Percentiles rank a stretch among this genome's conserved stretches.
Conservation (phyloP, 2,329 filamentous ascomycete genomes). For the Fusarium sp. region DNA sequence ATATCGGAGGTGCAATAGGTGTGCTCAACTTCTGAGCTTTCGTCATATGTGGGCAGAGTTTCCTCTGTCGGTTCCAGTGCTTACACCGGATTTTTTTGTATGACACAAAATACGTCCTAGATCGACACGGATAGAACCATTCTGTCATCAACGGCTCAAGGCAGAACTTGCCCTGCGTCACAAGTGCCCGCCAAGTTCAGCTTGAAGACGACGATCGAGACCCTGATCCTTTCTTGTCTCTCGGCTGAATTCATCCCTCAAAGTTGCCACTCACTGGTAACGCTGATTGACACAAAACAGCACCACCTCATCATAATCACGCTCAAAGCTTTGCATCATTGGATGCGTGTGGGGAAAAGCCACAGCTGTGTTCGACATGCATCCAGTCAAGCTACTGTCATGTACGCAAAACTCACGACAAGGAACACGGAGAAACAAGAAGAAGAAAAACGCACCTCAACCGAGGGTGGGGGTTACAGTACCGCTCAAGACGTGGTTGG, state of each 20-base stretch:
- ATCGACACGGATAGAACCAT: slow-evolving; percentile 11
- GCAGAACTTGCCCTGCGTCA: slow-evolving; percentile 38
- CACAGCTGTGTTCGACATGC: background rate
- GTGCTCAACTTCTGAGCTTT: background rate
- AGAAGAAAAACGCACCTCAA: slow-evolving; percentile 16
- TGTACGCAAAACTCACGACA: background rate
- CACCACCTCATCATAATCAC: slow-evolving; percentile 18
- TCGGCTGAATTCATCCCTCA: slow-evolving; percentile 9
- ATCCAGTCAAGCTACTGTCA: background rate
- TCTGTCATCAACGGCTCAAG: slow-evolving; percentile 19
- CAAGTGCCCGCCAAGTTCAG: slow-evolving; percentile 20
- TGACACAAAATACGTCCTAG: slow-evolving; percentile 4
- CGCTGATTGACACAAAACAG: slow-evolving; percentile 1
- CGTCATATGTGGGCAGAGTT: slow-evolving; percentile 6
- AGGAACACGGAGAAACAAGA: background rate
- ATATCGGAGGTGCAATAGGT: background rate
- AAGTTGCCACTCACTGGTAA: slow-evolving; percentile 26
- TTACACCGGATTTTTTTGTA: slow-evolving; percentile 11
- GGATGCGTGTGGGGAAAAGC: slow-evolving; percentile 1
- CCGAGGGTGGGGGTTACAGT: slow-evolving; percentile 9
- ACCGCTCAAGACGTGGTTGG: slow-evolving; percentile 16
- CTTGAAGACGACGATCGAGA: slow-evolving; percentile 26
- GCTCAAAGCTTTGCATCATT: background rate
- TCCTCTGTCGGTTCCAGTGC: background rate
- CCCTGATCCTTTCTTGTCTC: slow-evolving; percentile 14